phyloP scores from a whole-genome alignment of 2,329 filamentous ascomycete genomes.

The Nigrospora sphaerica region DNA sequence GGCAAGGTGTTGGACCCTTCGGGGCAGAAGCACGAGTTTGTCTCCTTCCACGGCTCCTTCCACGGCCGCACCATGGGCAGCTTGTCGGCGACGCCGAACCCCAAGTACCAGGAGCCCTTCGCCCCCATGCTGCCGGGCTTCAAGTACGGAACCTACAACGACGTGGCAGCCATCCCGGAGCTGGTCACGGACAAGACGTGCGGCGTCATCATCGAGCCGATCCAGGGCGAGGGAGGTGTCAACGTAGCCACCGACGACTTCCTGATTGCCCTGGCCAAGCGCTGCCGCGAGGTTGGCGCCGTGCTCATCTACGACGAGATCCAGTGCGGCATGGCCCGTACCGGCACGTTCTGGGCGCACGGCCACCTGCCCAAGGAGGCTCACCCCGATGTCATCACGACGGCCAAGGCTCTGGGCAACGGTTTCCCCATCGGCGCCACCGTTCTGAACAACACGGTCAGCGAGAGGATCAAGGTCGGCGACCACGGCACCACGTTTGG shows the following conservation, averaged over 20 bases:
- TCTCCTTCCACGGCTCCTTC: conserved; percentile 89
- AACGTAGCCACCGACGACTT: conserved; percentile 79
- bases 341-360: conserved; percentile 88
- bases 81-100: conserved; percentile 92
- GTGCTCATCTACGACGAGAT: conserved; percentile 95
- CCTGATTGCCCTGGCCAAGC: conserved; percentile 70
- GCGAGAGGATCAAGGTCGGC: conserved; percentile 58
- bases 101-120: conserved; percentile 95
- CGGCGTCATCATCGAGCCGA: conserved; percentile 92
- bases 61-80: conserved; percentile 95
- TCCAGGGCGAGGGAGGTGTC: conserved; percentile 94
- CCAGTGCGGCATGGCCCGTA: conserved; percentile 85
- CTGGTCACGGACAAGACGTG: conserved; percentile 82
- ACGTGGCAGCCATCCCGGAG: conserved; percentile 61
- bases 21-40: conserved; percentile 71
- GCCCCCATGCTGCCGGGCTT: conserved; percentile 94
- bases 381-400: conserved; percentile 90
- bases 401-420: conserved; percentile 93
- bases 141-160: conserved; percentile 78
- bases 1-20: conserved; percentile 69
- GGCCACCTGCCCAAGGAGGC: conserved; percentile 62
- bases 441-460: conserved; percentile 53
- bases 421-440: conserved; percentile 92
- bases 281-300: conserved; percentile 81
- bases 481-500: conserved; percentile 95